Evolutionary conservation across 225 moss, liverwort and hornwort genomes (phyloP).

Genomic region (Asterella californica): DNA sequence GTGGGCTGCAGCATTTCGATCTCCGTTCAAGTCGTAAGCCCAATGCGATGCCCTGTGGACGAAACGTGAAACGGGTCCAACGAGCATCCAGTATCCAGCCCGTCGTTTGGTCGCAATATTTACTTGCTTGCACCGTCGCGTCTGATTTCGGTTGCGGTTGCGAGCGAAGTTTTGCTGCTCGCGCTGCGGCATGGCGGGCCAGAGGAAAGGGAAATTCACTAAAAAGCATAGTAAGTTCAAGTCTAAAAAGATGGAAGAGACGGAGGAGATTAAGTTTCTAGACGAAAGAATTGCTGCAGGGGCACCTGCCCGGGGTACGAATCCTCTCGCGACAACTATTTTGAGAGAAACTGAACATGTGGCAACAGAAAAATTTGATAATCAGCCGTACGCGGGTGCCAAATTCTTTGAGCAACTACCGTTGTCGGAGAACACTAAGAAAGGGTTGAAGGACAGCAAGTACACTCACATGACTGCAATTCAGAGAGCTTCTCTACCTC

Average conservation of each 20-base stretch:
- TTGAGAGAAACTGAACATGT: constrained; percentile 38
- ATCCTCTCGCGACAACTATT: constrained; percentile 63
- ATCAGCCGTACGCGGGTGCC: constrained; percentile 62
- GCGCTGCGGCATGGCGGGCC: not conserved
- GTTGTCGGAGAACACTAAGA: constrained; percentile 74
- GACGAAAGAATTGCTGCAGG: constrained; percentile 70
- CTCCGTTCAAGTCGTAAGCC: too few species aligned
- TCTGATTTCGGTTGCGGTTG: too few species aligned
- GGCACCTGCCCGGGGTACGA: constrained; percentile 71
- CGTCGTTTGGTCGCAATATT: too few species aligned
- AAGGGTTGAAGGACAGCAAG: constrained; percentile 76
- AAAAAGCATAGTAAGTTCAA: constrained; percentile 12
- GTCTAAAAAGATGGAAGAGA: constrained; percentile 57
- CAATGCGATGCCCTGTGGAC: too few species aligned
- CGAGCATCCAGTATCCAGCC: too few species aligned
- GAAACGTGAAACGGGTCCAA: too few species aligned
- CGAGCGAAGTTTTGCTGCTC: too few species aligned
- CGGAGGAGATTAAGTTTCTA: constrained; percentile 56
- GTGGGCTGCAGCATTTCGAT: too few species aligned
- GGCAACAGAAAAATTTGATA: constrained; percentile 11
- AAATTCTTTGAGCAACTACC: constrained; percentile 75
- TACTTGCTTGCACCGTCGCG: too few species aligned
- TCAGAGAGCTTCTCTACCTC: constrained; percentile 86
- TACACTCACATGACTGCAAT: constrained; percentile 91
- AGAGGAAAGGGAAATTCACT: not conserved